Percentiles rank a stretch among this genome's conserved stretches.
These are phyloP conservation scores for Oryza australiensis DNA, from an alignment of 176 grass and related monocot species.

Conservation along the genomic window DNA sequence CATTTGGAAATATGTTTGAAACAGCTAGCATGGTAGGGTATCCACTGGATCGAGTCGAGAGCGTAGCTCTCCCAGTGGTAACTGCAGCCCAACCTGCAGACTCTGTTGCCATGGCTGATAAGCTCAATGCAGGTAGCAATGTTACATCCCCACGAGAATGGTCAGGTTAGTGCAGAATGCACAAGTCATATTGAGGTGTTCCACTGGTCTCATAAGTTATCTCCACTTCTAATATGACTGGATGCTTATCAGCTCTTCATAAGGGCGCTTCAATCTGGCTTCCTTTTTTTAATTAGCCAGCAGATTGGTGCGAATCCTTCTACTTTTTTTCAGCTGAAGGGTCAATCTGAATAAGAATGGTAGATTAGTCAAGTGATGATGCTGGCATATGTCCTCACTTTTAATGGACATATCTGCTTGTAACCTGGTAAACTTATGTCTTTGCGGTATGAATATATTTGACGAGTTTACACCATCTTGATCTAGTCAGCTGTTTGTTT, in stretches of 20 bases:
- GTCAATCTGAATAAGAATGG: slow-evolving; percentile 52
- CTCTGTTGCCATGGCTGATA: slow-evolving; percentile 59
- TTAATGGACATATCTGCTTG: slow-evolving; percentile 58
- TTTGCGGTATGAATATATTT: slow-evolving; percentile 50
- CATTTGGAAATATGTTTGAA: slow-evolving; percentile 69
- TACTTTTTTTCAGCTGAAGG: slow-evolving; percentile 53
- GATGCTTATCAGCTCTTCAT: slow-evolving; percentile 24
- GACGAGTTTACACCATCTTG: slow-evolving; percentile 40
- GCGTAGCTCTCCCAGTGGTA: slow-evolving; percentile 40
- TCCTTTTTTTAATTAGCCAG: slow-evolving; percentile 43
- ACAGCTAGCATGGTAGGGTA: slow-evolving; percentile 78
- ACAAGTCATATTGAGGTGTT: not conserved
- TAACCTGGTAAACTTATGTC: slow-evolving; percentile 35
- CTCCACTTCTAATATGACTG: slow-evolving; percentile 4
- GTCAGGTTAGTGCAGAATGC: slow-evolving; percentile 41
- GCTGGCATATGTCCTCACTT: slow-evolving; percentile 53
- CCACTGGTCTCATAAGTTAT: slow-evolving; percentile 1
- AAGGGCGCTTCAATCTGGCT: slow-evolving; percentile 40
- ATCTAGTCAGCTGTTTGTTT: slow-evolving; percentile 16
- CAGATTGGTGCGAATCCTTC: slow-evolving; percentile 39
- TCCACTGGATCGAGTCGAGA: slow-evolving; percentile 49
- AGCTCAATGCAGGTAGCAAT: slow-evolving; percentile 68
- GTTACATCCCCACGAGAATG: slow-evolving; percentile 60
- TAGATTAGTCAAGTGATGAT: slow-evolving; percentile 52
- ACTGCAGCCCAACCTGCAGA: slow-evolving; percentile 57